Evolutionary conservation across 2,329 filamentous ascomycete genomes (phyloP).

Genomic region (Colletotrichum coccodes): DNA sequence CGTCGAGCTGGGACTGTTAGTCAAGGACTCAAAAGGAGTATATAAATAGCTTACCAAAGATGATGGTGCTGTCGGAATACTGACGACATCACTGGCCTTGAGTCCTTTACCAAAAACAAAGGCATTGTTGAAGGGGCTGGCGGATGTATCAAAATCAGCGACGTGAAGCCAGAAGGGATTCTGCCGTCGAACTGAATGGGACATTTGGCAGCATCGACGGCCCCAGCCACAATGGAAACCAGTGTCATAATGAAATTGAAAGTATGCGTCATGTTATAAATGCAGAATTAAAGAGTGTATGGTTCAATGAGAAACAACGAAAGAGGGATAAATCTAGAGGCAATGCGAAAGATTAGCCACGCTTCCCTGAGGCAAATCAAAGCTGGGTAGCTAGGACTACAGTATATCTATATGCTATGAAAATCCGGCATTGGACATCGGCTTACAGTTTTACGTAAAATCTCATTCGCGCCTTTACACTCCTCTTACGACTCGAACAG

Average conservation of each 20-base stretch:
- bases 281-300: background rate
- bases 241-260: background rate
- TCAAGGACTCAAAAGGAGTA: fast-evolving
- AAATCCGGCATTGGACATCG: too few species aligned
- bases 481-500: too few species aligned
- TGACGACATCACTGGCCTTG: conserved; percentile 59
- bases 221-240: background rate
- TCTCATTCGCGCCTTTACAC: too few species aligned
- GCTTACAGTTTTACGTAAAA: too few species aligned
- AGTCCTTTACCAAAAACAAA: conserved; percentile 64
- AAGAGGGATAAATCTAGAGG: too few species aligned
- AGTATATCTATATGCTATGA: too few species aligned
- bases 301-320: background rate
- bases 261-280: background rate
- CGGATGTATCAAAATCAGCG: conserved; percentile 53
- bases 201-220: conserved; percentile 37
- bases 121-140: conserved; percentile 57
- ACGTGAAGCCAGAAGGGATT: conserved; percentile 48
- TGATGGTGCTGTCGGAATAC: conserved; percentile 49
- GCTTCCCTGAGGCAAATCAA: too few species aligned
- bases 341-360: too few species aligned
- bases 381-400: too few species aligned
- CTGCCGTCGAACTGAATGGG: conserved; percentile 58
- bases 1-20: conserved; percentile 51
- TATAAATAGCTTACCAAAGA: conserved; percentile 37